phyloP scores from a whole-genome alignment of 2,329 filamentous ascomycete genomes.

The Annulohypoxylon truncatum region DNA sequence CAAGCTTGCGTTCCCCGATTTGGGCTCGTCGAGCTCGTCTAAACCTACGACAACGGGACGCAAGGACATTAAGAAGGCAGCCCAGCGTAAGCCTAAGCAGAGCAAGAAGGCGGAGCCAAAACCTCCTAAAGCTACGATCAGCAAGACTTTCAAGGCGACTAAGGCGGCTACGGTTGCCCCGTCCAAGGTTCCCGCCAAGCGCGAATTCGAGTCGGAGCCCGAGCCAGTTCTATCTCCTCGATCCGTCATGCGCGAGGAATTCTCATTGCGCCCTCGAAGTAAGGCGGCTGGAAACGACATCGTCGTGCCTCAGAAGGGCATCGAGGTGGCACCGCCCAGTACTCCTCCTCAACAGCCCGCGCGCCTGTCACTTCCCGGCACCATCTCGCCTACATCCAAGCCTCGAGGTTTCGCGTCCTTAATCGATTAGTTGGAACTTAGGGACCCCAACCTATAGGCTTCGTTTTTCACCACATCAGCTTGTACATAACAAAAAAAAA shows the following conservation, averaged over 20 bases:
- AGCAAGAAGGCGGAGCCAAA: conserved; percentile 59
- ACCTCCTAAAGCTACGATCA: conserved; percentile 46
- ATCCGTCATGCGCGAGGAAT: conserved; percentile 43
- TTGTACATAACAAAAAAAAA: conserved; percentile 22
- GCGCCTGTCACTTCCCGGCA: conserved; percentile 33
- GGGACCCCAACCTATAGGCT: background rate
- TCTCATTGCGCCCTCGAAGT: conserved; percentile 46
- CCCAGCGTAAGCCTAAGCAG: conserved; percentile 53
- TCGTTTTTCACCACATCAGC: background rate
- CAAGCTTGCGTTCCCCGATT: conserved; percentile 58
- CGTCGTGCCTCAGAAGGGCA: conserved; percentile 23
- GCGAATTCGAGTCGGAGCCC: conserved; percentile 38
- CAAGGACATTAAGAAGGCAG: conserved; percentile 51
- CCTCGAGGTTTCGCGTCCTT: conserved; percentile 46
- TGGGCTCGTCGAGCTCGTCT: conserved; percentile 44
- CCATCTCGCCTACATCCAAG: conserved; percentile 48
- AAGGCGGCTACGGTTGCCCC: conserved; percentile 35
- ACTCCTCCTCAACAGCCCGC: conserved; percentile 43
- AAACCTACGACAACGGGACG: conserved; percentile 44
- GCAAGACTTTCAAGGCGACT: conserved; percentile 48
- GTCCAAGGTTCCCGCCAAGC: conserved; percentile 46
- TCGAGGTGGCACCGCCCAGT: conserved; percentile 36
- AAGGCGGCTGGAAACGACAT: conserved; percentile 31
- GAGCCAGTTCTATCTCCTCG: conserved; percentile 29
- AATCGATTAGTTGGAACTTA: conserved; percentile 39